These are phyloP conservation scores for Emergomyces orientalis DNA, from an alignment of 2,329 filamentous ascomycete species.

Conservation along the genomic window DNA sequence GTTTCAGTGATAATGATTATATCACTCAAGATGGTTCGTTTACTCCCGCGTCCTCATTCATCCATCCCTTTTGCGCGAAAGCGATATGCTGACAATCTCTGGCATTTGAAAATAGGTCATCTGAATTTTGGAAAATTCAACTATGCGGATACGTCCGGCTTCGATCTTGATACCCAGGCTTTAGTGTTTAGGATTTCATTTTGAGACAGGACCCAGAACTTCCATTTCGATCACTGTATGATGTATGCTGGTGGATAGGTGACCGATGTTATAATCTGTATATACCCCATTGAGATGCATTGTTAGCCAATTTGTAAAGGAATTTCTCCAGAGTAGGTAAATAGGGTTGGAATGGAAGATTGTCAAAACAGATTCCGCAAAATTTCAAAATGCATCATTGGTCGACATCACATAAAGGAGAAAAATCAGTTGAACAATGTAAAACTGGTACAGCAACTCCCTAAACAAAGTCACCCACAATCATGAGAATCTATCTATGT, in stretches of 20 bases:
- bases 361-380: neutral
- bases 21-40: conserved; percentile 57
- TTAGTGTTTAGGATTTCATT: conserved; percentile 44
- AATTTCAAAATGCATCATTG: neutral
- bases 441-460: too few species aligned
- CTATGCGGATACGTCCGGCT: conserved; percentile 51
- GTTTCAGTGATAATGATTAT: conserved; percentile 64
- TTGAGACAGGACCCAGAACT: neutral
- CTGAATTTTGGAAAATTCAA: conserved; percentile 33
- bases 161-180: conserved; percentile 52
- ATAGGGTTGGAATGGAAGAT: neutral
- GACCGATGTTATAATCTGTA: too few species aligned
- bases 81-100: neutral
- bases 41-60: neutral
- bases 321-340: neutral
- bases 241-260: neutral
- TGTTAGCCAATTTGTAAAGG: neutral
- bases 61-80: neutral
- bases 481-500: neutral
- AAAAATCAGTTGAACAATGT: too few species aligned
- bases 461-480: neutral
- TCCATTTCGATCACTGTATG: neutral
- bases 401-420: neutral
- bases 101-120: neutral
- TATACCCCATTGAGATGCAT: neutral